A percentile compares a stretch with the other conserved stretches of the same genome.
These are phyloP conservation scores for Russula sp. DNA, from an alignment of 768 basidiomycete species.

Conservation along the genomic window DNA sequence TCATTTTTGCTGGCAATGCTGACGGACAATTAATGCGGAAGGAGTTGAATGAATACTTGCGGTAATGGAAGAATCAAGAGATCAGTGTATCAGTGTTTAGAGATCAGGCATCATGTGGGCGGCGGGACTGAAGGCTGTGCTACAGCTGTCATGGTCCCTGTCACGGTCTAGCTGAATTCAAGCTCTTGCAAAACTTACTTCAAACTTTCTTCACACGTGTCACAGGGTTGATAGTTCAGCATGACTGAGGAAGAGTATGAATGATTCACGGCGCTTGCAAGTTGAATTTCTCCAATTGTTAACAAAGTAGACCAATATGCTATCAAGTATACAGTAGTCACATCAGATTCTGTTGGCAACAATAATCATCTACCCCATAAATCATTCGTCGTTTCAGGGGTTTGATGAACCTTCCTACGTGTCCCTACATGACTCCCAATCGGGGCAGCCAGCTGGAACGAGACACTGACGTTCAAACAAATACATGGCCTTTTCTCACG, in stretches of 20 bases:
- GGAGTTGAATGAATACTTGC: background rate
- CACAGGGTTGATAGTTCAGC: background rate
- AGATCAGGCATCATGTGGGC: no score
- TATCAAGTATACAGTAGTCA: background rate
- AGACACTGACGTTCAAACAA: background rate
- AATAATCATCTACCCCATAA: background rate
- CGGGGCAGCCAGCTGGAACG: background rate
- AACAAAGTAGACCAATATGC: background rate
- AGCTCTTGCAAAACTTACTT: background rate
- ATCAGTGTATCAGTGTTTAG: background rate
- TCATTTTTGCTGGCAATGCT: background rate
- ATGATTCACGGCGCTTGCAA: background rate
- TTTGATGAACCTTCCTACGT: background rate
- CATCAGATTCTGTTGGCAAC: constrained; percentile 5
- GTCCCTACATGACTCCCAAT: background rate
- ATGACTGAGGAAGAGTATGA: background rate
- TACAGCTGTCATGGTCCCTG: background rate
- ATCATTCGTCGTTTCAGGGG: background rate
- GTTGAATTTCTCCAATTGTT: background rate
- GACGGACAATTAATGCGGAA: background rate
- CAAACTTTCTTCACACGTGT: background rate
- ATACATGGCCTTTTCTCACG: background rate
- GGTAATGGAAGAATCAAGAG: background rate
- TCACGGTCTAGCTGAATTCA: background rate
- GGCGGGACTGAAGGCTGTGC: no score